phyloP scores from a whole-genome alignment of 306 rosid genomes.

The Lablab purpureus region DNA sequence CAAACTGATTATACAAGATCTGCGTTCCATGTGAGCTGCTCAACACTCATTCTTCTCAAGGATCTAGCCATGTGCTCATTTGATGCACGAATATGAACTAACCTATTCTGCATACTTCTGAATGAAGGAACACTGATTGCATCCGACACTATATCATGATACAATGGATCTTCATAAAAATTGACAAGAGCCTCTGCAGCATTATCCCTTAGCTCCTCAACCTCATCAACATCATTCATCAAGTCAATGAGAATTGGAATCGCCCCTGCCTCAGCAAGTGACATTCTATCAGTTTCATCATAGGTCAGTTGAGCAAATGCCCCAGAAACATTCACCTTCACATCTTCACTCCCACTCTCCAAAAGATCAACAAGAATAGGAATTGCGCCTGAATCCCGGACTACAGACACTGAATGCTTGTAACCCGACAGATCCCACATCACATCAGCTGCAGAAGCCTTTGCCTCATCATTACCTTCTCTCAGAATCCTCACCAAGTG shows the following conservation, averaged over 20 bases:
- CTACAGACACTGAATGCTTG: constrained; percentile 39
- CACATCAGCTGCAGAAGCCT: constrained; percentile 59
- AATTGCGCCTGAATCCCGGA: constrained; percentile 53
- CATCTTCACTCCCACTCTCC: constrained; percentile 40
- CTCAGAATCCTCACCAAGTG: constrained; percentile 53
- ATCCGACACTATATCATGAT: constrained; percentile 49
- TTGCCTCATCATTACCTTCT: constrained; percentile 57
- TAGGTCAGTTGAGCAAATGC: constrained; percentile 55
- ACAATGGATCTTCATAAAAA: constrained; percentile 54
- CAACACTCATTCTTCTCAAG: constrained; percentile 47
- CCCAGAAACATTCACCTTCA: constrained; percentile 54
- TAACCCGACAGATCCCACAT: constrained; percentile 56
- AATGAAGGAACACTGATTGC: constrained; percentile 53
- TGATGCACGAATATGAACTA: constrained; percentile 41
- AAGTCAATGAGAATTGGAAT: constrained; percentile 54
- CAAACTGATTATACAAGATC: constrained; percentile 39
- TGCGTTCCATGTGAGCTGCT: constrained; percentile 45
- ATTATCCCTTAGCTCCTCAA: constrained; percentile 54
- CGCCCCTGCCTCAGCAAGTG: constrained; percentile 57
- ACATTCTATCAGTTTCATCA: constrained; percentile 50
- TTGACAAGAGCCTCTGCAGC: constrained; percentile 58
- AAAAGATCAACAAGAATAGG: constrained; percentile 59
- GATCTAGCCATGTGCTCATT: constrained; percentile 50
- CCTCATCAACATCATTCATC: constrained; percentile 47
- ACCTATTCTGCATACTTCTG: constrained; percentile 50